These are phyloP conservation scores for Marchantia paleacea DNA, from an alignment of 225 moss, liverwort and hornwort genomes.

Conservation along the genomic window DNA sequence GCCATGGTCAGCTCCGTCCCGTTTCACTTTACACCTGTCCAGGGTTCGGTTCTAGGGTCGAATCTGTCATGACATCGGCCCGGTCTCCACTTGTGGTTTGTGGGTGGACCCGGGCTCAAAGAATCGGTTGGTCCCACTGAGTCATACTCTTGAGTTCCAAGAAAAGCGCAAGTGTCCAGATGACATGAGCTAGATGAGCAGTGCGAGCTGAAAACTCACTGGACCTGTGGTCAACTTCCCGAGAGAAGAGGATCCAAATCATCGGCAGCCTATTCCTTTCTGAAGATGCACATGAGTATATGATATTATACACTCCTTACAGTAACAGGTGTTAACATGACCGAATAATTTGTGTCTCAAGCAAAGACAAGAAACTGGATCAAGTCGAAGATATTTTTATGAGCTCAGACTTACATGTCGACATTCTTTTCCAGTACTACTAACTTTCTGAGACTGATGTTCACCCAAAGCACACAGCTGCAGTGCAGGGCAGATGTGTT, in stretches of 20 bases:
- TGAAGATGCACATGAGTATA: not conserved
- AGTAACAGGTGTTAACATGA: no score
- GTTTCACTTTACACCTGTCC: not conserved
- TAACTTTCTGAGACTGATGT: not conserved
- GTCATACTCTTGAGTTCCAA: not conserved
- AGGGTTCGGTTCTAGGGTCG: not conserved
- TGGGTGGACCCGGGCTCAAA: conserved; percentile 1
- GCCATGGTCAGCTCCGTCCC: not conserved
- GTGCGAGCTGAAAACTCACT: not conserved
- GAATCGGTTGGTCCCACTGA: not conserved
- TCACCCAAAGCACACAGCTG: not conserved
- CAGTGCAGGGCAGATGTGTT: not conserved
- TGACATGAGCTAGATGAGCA: not conserved
- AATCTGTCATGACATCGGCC: not conserved
- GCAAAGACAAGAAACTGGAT: no score
- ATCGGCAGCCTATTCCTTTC: not conserved
- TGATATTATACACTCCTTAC: no score
- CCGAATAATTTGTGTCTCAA: no score
- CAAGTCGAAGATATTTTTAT: not conserved
- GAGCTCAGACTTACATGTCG: not conserved
- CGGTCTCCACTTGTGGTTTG: not conserved
- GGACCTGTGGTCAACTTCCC: not conserved
- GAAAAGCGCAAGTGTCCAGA: not conserved
- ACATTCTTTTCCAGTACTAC: not conserved
- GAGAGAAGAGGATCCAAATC: not conserved